Percentiles rank a stretch among this genome's conserved stretches.
phyloP scores from a whole-genome alignment of 192 early-diverging fungal species.

The Tieghemiomyces parasiticus region DNA sequence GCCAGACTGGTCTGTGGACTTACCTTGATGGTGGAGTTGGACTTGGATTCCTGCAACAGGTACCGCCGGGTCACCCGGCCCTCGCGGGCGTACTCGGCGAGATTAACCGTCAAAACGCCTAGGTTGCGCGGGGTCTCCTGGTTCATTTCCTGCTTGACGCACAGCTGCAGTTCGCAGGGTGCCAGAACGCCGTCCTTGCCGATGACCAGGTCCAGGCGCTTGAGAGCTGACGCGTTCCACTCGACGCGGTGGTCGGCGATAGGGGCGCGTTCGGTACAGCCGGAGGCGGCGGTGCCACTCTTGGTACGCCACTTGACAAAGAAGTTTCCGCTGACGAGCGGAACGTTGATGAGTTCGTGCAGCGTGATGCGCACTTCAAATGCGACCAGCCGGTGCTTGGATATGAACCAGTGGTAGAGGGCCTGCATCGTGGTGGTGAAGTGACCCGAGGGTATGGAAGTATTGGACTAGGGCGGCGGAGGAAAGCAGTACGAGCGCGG shows the following conservation, averaged over 20 bases:
- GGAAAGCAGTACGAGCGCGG: too few species aligned
- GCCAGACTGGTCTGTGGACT: too few species aligned
- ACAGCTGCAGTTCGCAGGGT: constrained; percentile 57
- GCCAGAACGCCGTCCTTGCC: constrained; percentile 56
- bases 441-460: too few species aligned
- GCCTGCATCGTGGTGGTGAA: constrained; percentile 12
- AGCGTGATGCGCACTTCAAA: constrained; percentile 33
- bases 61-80: constrained; percentile 34
- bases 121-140: constrained; percentile 36
- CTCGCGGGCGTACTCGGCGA: constrained; percentile 60
- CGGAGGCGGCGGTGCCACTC: constrained; percentile 18
- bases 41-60: constrained; percentile 51
- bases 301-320: constrained; percentile 53
- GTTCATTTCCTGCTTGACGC: constrained; percentile 53
- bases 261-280: constrained; percentile 20
- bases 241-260: constrained; percentile 40
- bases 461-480: too few species aligned
- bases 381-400: constrained; percentile 39
- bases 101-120: constrained; percentile 55
- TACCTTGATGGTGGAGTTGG: constrained; percentile 71
- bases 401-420: constrained; percentile 34
- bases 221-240: constrained; percentile 40
- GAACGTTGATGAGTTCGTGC: constrained; percentile 50
- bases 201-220: constrained; percentile 44
- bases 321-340: constrained; percentile 50